Conservation (phyloP, 768 basidiomycete species). For the Lactarius trivialis region DNA sequence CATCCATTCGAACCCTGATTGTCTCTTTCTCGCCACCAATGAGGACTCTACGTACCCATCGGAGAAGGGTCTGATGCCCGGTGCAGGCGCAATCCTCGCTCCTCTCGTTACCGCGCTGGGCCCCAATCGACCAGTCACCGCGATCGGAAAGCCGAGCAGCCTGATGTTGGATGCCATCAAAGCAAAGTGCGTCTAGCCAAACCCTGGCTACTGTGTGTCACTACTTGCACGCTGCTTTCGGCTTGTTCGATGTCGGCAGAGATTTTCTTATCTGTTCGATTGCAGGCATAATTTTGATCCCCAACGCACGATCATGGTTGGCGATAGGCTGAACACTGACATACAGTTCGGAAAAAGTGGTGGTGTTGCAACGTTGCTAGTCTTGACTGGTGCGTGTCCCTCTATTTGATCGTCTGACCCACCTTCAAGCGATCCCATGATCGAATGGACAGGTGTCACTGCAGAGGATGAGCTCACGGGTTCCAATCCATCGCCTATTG, state of each 20-base stretch:
- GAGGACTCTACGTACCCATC: constrained; percentile 88
- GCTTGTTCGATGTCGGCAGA: constrained; percentile 8
- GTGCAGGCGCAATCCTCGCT: constrained; percentile 78
- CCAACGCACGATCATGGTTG: constrained; percentile 85
- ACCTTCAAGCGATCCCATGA: neutral
- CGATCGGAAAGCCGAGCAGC: constrained; percentile 85
- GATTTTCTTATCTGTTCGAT: neutral
- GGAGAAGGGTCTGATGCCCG: constrained; percentile 68
- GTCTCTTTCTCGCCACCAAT: constrained; percentile 86
- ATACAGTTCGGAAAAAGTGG: constrained; percentile 88
- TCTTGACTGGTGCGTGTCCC: constrained; percentile 67
- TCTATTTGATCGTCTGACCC: neutral
- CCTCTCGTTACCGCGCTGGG: constrained; percentile 70
- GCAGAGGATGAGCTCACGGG: constrained; percentile 66
- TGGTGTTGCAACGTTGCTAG: constrained; percentile 81
- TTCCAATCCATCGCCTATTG: constrained; percentile 57
- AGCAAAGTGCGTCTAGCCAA: constrained; percentile 44
- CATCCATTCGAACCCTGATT: constrained; percentile 70
- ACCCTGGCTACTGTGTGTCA: neutral
- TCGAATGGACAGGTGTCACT: constrained; percentile 59
- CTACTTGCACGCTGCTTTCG: neutral
- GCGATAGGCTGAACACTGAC: constrained; percentile 93
- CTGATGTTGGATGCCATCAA: constrained; percentile 93
- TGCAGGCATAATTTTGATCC: constrained; percentile 82
- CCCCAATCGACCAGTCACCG: constrained; percentile 49